Base-by-base conservation (phyloP, 1,284 basidiomycete genomes). In the Tylopilus sp. region DNA sequence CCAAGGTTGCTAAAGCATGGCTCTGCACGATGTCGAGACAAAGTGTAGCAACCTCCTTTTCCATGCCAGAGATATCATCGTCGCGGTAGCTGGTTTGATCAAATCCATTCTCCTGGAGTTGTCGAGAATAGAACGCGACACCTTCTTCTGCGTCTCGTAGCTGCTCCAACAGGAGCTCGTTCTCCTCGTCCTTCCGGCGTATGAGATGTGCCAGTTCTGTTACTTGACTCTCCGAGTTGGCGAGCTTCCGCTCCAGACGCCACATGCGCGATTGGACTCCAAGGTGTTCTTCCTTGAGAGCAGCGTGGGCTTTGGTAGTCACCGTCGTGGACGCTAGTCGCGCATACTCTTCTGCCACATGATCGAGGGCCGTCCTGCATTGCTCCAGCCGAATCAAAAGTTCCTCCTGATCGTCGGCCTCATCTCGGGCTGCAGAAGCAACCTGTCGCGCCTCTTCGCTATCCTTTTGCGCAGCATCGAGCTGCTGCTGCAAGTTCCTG, bases 181-280 rank as follows among this genome's bases (percentile, higher is more conserved):
- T 83, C 45, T 80, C 72, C 12, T 81, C 77, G 37, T 77, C 76
- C 20, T 70, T 70, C 29, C 80, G 76, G 28, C 82, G 80, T 57
- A 85, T 73, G 29, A 88, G 72, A 51, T 77, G 67, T 1, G 79
- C 81, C 11, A 89, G 70, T 56, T 87, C 84, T 12, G 71, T 63
- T 12, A 85, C 82, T 61, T 88, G 84, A 14, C 68, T 77, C 50
- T 87, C 82, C 9, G 83, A 73, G 58, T 85, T 85, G 30, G 77
- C 80, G 7, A 85, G 69, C 60, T 83, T 85, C 53, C 85, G 77
- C 59, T 85, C 78, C 15, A 87, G 68, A 30, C 82, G 78, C 30
- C 73, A 64, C 17, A 71, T 68, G 11, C 72, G 76, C 21, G 80
- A 59, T 50, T 75, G 74, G 20, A 78, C 59, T 0, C 63, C 58